Conservation (phyloP, 208 protist species). For the Trypanosomatidae sp. region DNA sequence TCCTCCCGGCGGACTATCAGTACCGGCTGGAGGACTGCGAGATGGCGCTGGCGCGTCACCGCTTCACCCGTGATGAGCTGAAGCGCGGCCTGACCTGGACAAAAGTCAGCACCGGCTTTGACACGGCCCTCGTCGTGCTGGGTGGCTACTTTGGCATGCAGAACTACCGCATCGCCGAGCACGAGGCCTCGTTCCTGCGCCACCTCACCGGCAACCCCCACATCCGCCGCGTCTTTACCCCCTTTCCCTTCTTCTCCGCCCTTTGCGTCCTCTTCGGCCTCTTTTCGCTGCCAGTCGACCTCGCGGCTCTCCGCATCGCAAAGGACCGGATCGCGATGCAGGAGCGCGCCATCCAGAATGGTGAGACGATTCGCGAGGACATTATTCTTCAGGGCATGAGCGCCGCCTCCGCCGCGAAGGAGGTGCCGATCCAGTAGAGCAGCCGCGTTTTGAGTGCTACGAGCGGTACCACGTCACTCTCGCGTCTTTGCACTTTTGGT, state of each 20-base stretch:
- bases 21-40: conserved; percentile 32
- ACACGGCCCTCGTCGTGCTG: conserved; percentile 3
- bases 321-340: conserved; percentile 25
- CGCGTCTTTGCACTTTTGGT: too few species aligned
- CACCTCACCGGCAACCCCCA: conserved; percentile 32
- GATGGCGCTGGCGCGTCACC: conserved; percentile 18
- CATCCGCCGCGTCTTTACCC: conserved; percentile 37
- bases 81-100: conserved; percentile 15
- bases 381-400: conserved; percentile 12
- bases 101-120: conserved; percentile 10
- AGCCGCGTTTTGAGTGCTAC: too few species aligned
- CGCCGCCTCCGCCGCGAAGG: background rate
- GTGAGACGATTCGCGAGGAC: conserved; percentile 9
- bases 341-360: conserved; percentile 17
- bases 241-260: conserved; percentile 32
- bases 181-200: conserved; percentile 30
- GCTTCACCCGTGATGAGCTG: conserved; percentile 20
- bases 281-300: conserved; percentile 31
- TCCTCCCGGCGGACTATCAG: conserved; percentile 29
- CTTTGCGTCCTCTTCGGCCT: conserved; percentile 25
- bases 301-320: conserved; percentile 18
- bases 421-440: conserved; percentile 11
- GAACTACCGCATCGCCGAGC: conserved; percentile 19
- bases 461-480: too few species aligned
- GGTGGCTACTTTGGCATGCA: conserved; percentile 9